Evolutionary conservation across 306 rosid species (phyloP).

Genomic region (Oemleria cerasiformis): DNA sequence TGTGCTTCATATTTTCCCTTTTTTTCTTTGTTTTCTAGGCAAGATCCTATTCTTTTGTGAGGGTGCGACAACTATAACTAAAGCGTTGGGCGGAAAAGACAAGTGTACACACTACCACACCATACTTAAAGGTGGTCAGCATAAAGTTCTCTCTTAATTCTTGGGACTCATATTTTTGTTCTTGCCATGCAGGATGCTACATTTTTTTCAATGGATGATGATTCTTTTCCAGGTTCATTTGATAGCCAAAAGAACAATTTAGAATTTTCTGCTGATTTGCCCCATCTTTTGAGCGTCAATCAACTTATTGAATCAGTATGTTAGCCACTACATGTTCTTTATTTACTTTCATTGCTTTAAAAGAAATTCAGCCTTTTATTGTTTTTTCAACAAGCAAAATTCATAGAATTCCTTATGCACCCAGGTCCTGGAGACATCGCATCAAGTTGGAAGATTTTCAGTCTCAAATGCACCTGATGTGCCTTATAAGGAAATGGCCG

Average conservation of each 20-base stretch:
- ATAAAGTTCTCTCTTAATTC: slow-evolving; percentile 1
- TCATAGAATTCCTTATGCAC: slow-evolving; percentile 16
- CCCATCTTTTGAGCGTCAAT: slow-evolving; percentile 61
- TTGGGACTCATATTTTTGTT: slow-evolving; percentile 24
- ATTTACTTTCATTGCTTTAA: slow-evolving; percentile 7
- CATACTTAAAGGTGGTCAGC: neutral
- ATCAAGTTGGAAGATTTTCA: slow-evolving; percentile 60
- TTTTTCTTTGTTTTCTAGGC: neutral
- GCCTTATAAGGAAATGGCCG: slow-evolving; percentile 79
- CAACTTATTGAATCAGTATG: slow-evolving; percentile 90
- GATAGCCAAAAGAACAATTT: slow-evolving; percentile 46
- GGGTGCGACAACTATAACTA: neutral
- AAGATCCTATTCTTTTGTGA: neutral
- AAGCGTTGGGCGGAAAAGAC: neutral
- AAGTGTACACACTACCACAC: neutral
- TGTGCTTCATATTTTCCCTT: neutral
- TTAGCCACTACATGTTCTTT: slow-evolving; percentile 28
- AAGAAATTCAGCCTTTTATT: neutral
- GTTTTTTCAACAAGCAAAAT: neutral
- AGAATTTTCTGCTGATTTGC: slow-evolving; percentile 39
- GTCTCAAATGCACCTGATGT: slow-evolving; percentile 43
- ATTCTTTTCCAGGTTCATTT: slow-evolving; percentile 46
- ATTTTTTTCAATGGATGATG: slow-evolving; percentile 50
- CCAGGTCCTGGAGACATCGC: slow-evolving; percentile 71
- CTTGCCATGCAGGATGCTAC: slow-evolving; percentile 46